A percentile compares a stretch with the other conserved stretches of the same genome.
Conservation (phyloP, 1,284 basidiomycete species). For the Hemileia vastatrix region DNA sequence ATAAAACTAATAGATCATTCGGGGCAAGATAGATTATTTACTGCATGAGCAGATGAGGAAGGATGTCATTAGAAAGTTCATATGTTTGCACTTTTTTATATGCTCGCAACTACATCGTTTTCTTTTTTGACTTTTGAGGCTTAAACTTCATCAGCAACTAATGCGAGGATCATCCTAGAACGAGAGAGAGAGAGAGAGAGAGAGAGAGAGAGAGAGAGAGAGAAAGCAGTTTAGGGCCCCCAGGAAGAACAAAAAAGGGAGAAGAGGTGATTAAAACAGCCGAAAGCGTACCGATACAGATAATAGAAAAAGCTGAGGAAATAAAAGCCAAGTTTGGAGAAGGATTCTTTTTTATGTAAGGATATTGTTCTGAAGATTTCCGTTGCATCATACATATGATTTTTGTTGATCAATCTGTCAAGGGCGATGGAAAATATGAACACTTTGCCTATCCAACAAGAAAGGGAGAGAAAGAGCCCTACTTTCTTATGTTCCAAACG, state of each 20-base stretch:
- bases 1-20: too few species aligned
- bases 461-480: not conserved
- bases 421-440: constrained; percentile 47
- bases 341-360: constrained; percentile 92
- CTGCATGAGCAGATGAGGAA: too few species aligned
- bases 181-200: not conserved
- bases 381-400: constrained; percentile 98
- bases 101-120: too few species aligned
- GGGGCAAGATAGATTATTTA: too few species aligned
- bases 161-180: constrained; percentile 9
- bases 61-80: too few species aligned
- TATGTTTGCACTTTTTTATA: too few species aligned
- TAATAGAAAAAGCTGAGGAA: constrained; percentile 60
- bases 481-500: constrained; percentile 87
- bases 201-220: not conserved
- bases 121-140: too few species aligned
- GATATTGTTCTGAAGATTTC: constrained; percentile 95
- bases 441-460: not conserved
- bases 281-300: constrained; percentile 8
- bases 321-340: constrained; percentile 92
- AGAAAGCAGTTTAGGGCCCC: not conserved
- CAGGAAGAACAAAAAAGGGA: not conserved
- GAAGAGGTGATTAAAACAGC: not conserved
- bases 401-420: constrained; percentile 75
- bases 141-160: constrained; percentile 12